Percentiles rank a stretch among this genome's conserved stretches.
Conservation (phyloP, 495 filamentous ascomycete species). For the Penicillium flavigenum region DNA sequence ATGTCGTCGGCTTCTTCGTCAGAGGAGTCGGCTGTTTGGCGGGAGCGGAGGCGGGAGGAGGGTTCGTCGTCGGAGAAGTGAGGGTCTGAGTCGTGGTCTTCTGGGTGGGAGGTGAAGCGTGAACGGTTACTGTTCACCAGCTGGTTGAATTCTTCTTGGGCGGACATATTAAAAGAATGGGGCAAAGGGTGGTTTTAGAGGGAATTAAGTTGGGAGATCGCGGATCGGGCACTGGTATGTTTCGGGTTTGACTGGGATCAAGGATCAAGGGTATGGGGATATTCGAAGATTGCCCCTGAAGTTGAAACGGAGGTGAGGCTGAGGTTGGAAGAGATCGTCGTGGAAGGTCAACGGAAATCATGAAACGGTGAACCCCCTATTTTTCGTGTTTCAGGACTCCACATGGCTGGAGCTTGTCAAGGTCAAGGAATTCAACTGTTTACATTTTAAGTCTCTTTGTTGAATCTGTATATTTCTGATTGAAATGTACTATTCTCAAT, state of each 20-base stretch:
- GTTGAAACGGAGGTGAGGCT: slow-evolving; percentile 21
- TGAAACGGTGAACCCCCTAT: slow-evolving; percentile 17
- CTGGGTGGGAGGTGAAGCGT: slow-evolving; percentile 53
- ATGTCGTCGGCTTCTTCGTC: slow-evolving; percentile 49
- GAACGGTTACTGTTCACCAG: slow-evolving; percentile 61
- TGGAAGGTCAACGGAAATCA: slow-evolving; percentile 14
- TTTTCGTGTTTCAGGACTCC: slow-evolving; percentile 17
- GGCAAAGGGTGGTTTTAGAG: not conserved
- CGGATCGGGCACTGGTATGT: not conserved
- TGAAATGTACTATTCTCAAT: too few species aligned
- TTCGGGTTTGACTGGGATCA: not conserved
- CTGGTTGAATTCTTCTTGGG: slow-evolving; percentile 82
- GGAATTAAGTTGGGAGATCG: slow-evolving; percentile 18
- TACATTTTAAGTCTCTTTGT: not conserved
- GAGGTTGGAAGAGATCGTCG: slow-evolving; percentile 33
- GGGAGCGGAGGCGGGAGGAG: slow-evolving; percentile 49
- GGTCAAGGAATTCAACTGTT: too few species aligned
- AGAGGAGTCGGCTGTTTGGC: slow-evolving; percentile 48
- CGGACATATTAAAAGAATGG: slow-evolving; percentile 53
- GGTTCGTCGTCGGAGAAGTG: slow-evolving; percentile 49
- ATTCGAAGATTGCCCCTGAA: slow-evolving; percentile 16
- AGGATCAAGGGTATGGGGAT: not conserved
- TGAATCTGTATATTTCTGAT: too few species aligned
- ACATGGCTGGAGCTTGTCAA: not conserved
- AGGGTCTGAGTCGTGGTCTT: slow-evolving; percentile 55